These are phyloP conservation scores for Pistacia vera DNA, from an alignment of 345 rosid genomes.

Conservation along the genomic window DNA sequence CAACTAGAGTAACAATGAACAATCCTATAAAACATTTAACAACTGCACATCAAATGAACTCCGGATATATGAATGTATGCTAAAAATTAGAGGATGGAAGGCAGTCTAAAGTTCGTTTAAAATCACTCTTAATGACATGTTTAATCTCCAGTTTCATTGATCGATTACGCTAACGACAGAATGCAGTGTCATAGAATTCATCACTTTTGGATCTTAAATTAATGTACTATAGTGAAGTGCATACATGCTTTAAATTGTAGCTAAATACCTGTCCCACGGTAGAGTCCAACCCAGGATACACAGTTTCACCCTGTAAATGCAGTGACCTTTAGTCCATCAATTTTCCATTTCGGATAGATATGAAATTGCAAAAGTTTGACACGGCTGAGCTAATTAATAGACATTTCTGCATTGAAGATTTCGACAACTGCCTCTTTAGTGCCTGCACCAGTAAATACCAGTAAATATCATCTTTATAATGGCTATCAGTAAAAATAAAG, in stretches of 20 bases:
- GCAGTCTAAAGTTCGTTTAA: neutral
- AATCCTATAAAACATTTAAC: slow-evolving; percentile 35
- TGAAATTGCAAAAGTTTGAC: slow-evolving; percentile 4
- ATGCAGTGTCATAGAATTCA: neutral
- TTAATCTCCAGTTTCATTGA: too few species aligned
- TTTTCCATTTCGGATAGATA: neutral
- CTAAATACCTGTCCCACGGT: slow-evolving; percentile 43
- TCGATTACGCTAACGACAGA: too few species aligned
- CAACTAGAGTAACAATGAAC: slow-evolving; percentile 53
- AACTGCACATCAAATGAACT: neutral
- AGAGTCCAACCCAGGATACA: slow-evolving; percentile 49
- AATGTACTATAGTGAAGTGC: neutral
- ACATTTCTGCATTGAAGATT: slow-evolving; percentile 57
- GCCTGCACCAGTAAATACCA: slow-evolving; percentile 37
- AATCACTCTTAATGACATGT: too few species aligned
- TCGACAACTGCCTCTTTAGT: slow-evolving; percentile 53
- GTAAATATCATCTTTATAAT: slow-evolving; percentile 2
- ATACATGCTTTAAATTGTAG: slow-evolving; percentile 4
- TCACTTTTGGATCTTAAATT: neutral
- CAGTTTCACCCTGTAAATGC: slow-evolving; percentile 40
- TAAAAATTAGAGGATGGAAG: neutral
- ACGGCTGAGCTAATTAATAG: neutral
- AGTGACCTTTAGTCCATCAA: neutral
- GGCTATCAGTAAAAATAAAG: neutral
- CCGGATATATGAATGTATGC: neutral